These are phyloP conservation scores for Cryptosporidium meleagridis DNA, from an alignment of 169 alveolate genomes.

Conservation along the genomic window DNA sequence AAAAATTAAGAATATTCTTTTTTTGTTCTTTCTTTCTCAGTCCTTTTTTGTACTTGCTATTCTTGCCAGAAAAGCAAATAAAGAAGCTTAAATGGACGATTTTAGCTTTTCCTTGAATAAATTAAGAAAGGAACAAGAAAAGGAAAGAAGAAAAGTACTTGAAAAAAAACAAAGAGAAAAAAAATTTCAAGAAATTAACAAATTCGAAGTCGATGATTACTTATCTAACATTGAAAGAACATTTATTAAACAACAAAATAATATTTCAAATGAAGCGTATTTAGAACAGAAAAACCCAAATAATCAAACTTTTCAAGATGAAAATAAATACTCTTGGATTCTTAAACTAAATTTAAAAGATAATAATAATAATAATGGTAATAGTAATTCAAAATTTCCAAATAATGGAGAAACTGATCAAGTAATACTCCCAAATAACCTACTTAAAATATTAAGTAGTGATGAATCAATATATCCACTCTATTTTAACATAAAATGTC, in stretches of 20 bases:
- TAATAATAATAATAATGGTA: background rate
- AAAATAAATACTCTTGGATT: conserved; percentile 28
- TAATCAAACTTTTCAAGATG: background rate
- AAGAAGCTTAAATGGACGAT: background rate
- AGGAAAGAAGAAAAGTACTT: background rate
- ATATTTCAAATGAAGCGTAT: background rate
- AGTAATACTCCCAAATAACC: conserved; percentile 21
- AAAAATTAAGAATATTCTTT: no score
- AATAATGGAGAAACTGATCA: conserved; percentile 61
- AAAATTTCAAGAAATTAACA: background rate
- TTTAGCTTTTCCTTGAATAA: background rate
- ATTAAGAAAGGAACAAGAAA: background rate
- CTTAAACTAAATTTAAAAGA: background rate
- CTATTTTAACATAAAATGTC: conserved; percentile 21
- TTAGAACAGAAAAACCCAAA: background rate
- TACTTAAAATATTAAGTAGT: background rate
- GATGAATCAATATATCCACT: conserved; percentile 55
- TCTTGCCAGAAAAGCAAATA: no score
- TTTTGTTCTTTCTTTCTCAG: no score
- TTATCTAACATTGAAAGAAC: conserved; percentile 30
- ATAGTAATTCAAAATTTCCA: background rate
- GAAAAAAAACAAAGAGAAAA: background rate
- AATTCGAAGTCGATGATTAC: conserved; percentile 14
- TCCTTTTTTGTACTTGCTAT: no score
- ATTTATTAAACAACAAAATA: conserved; percentile 28